Percentiles rank a stretch among this genome's conserved stretches.
Evolutionary conservation across 2,329 filamentous ascomycete genomes (phyloP).

Genomic region (Fusarium robinianum): DNA sequence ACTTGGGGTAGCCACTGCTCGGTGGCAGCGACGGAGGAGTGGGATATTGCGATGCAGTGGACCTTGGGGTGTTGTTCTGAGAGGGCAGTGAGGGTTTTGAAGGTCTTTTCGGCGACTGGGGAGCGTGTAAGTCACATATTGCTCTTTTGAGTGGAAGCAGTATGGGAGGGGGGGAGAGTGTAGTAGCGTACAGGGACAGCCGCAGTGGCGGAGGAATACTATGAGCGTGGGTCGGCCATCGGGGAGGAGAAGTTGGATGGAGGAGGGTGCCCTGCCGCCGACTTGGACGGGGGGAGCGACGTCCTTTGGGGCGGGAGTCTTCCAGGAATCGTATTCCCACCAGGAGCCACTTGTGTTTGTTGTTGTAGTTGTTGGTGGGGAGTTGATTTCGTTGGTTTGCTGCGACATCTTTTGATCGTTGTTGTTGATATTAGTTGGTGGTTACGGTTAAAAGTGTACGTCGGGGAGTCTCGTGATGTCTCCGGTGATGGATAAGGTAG

Average conservation of each 20-base stretch:
- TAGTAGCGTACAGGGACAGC: conserved; percentile 72
- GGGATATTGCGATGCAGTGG: conserved; percentile 65
- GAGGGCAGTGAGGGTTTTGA: conserved; percentile 56
- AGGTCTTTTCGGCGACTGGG: conserved; percentile 73
- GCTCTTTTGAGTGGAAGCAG: no score
- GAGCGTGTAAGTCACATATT: no score
- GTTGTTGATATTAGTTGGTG: no score
- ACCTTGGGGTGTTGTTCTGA: conserved; percentile 55
- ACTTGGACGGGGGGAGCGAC: conserved; percentile 54
- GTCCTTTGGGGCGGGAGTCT: conserved; percentile 47
- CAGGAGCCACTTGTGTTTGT: conserved; percentile 33
- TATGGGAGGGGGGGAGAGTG: background rate
- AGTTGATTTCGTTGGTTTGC: background rate
- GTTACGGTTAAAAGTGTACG: conserved; percentile 1
- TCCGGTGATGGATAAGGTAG: background rate
- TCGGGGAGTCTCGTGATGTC: conserved; percentile 18
- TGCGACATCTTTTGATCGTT: conserved; percentile 22
- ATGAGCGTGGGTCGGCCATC: conserved; percentile 62
- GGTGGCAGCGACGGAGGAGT: conserved; percentile 58
- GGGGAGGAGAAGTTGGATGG: conserved; percentile 57
- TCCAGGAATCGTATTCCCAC: conserved; percentile 49
- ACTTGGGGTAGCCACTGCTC: conserved; percentile 61
- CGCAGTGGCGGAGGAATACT: conserved; percentile 73
- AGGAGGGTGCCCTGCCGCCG: conserved; percentile 60
- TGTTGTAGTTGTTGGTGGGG: conserved; percentile 5